Evolutionary conservation across 2,329 filamentous ascomycete species (phyloP).

Genomic region (Pseudogymnoascus pannorum): DNA sequence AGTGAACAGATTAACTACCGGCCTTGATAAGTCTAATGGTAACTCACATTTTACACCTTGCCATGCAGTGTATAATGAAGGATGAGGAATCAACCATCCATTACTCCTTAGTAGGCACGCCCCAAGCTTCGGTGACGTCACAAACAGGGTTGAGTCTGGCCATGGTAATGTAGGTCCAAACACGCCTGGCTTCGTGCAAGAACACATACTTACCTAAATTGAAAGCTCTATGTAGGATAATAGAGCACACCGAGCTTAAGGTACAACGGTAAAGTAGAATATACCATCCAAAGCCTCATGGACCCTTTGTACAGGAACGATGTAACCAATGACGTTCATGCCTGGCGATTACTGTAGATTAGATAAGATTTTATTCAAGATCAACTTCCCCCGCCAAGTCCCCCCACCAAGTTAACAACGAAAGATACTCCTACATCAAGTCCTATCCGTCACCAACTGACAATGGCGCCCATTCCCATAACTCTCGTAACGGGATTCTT

Average conservation of each 20-base stretch:
- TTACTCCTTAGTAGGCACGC: neutral
- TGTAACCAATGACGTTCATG: neutral
- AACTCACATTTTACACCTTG: neutral
- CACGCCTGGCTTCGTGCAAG: neutral
- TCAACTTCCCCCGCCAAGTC: neutral
- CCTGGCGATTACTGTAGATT: neutral
- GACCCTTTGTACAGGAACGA: neutral
- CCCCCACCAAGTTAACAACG: neutral
- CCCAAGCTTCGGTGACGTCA: neutral
- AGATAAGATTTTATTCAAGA: neutral
- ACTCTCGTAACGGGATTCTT: constrained; percentile 96
- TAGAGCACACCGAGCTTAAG: neutral
- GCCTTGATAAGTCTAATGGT: neutral
- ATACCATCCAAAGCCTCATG: neutral
- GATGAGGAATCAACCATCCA: neutral
- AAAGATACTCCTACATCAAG: neutral
- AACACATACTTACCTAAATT: neutral
- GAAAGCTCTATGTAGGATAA: neutral
- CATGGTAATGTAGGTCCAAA: neutral
- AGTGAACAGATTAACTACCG: neutral
- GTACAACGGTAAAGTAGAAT: neutral
- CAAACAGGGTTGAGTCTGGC: neutral
- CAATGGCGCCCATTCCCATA: constrained; percentile 69
- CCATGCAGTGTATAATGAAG: neutral
- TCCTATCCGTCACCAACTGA: neutral